A percentile compares a stretch with the other conserved stretches of the same genome.
These are phyloP conservation scores for Blastosporella zonata DNA, from an alignment of 1,284 basidiomycete genomes.

Conservation along the genomic window DNA sequence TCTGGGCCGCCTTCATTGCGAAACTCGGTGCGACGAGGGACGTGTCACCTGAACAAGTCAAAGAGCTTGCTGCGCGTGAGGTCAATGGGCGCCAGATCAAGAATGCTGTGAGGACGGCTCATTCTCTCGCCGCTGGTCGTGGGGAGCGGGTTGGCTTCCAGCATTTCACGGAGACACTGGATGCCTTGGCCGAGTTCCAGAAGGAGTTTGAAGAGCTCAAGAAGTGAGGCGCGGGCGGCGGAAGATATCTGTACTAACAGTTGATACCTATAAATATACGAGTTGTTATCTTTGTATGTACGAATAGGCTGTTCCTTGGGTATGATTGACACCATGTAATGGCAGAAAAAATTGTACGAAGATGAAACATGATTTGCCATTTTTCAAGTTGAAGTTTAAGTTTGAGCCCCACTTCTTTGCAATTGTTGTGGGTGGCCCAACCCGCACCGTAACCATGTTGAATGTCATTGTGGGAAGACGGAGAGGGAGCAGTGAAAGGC, in stretches of 20 bases:
- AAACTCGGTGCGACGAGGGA: conserved; percentile 39
- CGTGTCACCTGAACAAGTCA: conserved; percentile 39
- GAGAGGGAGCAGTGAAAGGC: neutral
- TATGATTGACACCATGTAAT: too few relatives aligned
- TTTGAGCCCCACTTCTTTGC: too few relatives aligned
- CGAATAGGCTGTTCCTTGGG: neutral
- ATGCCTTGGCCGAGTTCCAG: conserved; percentile 58
- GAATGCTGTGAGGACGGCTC: conserved; percentile 58
- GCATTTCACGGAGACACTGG: conserved; percentile 53
- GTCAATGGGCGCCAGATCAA: conserved; percentile 63
- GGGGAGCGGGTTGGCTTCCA: conserved; percentile 39
- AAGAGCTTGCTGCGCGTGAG: conserved; percentile 40
- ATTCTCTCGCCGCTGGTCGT: conserved; percentile 49
- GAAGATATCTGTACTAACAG: neutral
- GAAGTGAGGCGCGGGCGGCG: neutral
- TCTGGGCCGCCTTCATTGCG: conserved; percentile 53
- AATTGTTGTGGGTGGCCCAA: too few relatives aligned
- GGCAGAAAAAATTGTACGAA: too few relatives aligned
- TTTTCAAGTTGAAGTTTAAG: too few relatives aligned
- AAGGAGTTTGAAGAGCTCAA: conserved; percentile 38
- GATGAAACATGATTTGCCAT: too few relatives aligned
- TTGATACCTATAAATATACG: too few relatives aligned
- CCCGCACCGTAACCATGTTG: too few relatives aligned
- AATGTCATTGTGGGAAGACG: too few relatives aligned
- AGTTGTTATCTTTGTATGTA: neutral